These are phyloP conservation scores for Talaromyces sp. DNA, from an alignment of 2,329 filamentous ascomycete species.

Conservation along the genomic window DNA sequence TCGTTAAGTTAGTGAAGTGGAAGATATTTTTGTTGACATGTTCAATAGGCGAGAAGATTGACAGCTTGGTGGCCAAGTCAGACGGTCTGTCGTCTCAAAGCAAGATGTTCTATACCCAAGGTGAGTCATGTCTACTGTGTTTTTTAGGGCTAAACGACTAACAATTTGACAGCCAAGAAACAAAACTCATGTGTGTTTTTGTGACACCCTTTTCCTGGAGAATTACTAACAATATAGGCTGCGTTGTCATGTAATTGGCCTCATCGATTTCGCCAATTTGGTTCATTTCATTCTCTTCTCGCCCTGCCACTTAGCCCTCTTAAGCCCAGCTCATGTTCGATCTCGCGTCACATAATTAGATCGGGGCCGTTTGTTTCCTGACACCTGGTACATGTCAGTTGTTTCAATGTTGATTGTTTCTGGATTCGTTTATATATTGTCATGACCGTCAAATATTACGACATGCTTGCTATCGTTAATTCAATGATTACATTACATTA, in stretches of 20 bases:
- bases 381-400: background rate
- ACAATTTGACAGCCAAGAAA: constrained; percentile 61
- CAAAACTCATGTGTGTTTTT: constrained; percentile 67
- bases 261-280: background rate
- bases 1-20: background rate
- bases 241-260: constrained; percentile 9
- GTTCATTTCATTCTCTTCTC: background rate
- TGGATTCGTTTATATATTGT: background rate
- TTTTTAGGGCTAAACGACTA: constrained; percentile 1
- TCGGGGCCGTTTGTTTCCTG: background rate
- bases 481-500: background rate
- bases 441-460: background rate
- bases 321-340: background rate
- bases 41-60: constrained; percentile 74
- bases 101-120: constrained; percentile 89
- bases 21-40: background rate
- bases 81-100: constrained; percentile 84
- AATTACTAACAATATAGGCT: constrained; percentile 3
- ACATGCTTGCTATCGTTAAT: background rate
- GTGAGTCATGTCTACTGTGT: constrained; percentile 21
- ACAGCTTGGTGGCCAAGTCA: constrained; percentile 87
- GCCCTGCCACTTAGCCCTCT: background rate
- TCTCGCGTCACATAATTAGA: background rate
- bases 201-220: background rate
- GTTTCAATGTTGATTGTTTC: background rate